Evolutionary conservation across 495 filamentous ascomycete species (phyloP).

Genomic region (Penicillium nucicola): DNA sequence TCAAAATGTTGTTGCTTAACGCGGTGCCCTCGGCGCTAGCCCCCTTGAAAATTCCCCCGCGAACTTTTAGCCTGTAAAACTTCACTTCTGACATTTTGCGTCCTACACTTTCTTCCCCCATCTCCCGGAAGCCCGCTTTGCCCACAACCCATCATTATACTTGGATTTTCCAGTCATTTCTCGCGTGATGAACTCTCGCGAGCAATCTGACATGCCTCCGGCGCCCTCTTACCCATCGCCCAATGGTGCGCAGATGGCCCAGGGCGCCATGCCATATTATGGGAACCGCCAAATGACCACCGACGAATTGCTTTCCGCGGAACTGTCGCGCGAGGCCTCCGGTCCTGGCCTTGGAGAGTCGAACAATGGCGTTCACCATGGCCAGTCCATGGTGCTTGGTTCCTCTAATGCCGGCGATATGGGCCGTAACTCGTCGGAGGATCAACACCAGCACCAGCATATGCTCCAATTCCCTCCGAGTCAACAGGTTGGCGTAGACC

Average conservation of each 20-base stretch:
- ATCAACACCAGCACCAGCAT: conserved; percentile 46
- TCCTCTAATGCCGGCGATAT: conserved; percentile 40
- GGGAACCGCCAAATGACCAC: conserved; percentile 44
- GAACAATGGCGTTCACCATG: conserved; percentile 39
- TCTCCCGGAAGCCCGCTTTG: conserved; percentile 28
- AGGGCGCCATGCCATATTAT: conserved; percentile 47
- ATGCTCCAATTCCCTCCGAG: conserved; percentile 47
- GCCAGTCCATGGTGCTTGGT: conserved; percentile 42
- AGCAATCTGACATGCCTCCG: conserved; percentile 48
- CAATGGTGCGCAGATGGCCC: conserved; percentile 47
- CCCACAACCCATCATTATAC: conserved; percentile 11
- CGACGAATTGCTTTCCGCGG: conserved; percentile 45
- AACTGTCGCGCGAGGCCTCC: conserved; percentile 45
- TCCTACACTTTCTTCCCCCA: conserved; percentile 32
- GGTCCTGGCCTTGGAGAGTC: conserved; percentile 41
- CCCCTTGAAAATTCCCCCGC: conserved; percentile 37
- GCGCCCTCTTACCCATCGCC: conserved; percentile 47
- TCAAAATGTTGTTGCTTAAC: conserved; percentile 34
- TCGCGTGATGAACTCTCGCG: conserved; percentile 42
- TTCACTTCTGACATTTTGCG: conserved; percentile 35
- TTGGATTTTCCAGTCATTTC: conserved; percentile 7
- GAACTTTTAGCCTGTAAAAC: conserved; percentile 43
- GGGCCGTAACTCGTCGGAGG: conserved; percentile 37
- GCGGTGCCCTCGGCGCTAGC: conserved; percentile 39
- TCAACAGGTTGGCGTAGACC: conserved; percentile 51